Evolutionary conservation across 1,139 yeast species (phyloP).

Genomic region (Groenewaldozyma auringiensis): DNA sequence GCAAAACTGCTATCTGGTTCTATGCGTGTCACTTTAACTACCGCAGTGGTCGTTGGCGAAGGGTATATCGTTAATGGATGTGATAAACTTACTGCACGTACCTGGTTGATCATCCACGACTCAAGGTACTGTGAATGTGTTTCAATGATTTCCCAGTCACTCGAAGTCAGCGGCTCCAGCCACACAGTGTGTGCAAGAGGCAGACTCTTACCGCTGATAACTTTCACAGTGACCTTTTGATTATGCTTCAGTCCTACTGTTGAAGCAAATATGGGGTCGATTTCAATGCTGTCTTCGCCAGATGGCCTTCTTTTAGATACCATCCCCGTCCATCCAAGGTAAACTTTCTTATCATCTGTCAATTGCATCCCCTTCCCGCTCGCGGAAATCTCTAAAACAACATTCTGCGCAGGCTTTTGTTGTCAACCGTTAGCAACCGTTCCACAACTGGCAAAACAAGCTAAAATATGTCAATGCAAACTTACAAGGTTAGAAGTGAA

Average conservation of each 20-base stretch:
- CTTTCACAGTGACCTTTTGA: conserved; percentile 35
- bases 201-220: conserved; percentile 39
- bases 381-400: conserved; percentile 43
- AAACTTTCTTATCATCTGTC: conserved; percentile 30
- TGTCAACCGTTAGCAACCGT: conserved; percentile 6
- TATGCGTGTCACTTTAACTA: conserved; percentile 54
- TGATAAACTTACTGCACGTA: conserved; percentile 59
- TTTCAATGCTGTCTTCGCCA: conserved; percentile 35
- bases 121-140: conserved; percentile 74
- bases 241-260: conserved; percentile 39
- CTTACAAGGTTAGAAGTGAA: conserved; percentile 42
- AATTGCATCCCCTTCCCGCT: background rate
- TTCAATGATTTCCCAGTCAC: conserved; percentile 92
- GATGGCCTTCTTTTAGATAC: conserved; percentile 28
- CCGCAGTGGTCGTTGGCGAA: conserved; percentile 55
- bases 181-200: conserved; percentile 48
- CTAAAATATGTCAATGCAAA: conserved; percentile 13
- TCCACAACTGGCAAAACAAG: background rate
- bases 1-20: conserved; percentile 47
- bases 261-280: conserved; percentile 50
- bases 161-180: conserved; percentile 66
- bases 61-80: conserved; percentile 69
- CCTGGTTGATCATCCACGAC: conserved; percentile 65
- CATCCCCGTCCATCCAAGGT: conserved; percentile 85
- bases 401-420: conserved; percentile 44